phyloP scores from a whole-genome alignment of 129 eudicot species.

The Arctium lappa region DNA sequence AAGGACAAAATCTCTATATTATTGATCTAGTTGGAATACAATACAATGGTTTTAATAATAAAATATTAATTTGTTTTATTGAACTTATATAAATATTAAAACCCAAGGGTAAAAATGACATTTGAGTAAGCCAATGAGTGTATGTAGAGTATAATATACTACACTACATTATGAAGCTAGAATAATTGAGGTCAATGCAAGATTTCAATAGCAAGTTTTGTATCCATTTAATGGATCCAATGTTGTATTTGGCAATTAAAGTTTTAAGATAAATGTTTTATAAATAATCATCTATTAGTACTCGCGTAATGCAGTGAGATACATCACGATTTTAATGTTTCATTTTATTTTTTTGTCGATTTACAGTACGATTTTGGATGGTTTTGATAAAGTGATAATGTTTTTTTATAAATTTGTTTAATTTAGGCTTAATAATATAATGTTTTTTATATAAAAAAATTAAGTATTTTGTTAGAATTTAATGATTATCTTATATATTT shows the following conservation, averaged over 20 bases:
- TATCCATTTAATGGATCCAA: slow-evolving; percentile 20
- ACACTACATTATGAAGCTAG: slow-evolving; percentile 19
- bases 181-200: slow-evolving; percentile 19
- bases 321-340: too few species aligned
- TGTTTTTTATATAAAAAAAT: too few species aligned
- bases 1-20: background rate
- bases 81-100: background rate
- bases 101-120: slow-evolving; percentile 20
- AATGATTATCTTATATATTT: too few species aligned
- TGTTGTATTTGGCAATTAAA: slow-evolving; percentile 5
- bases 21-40: background rate
- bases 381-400: too few species aligned
- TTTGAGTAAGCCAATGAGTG: slow-evolving; percentile 2
- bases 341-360: too few species aligned
- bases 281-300: background rate
- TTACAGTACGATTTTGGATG: too few species aligned
- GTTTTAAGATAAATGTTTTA: background rate
- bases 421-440: too few species aligned
- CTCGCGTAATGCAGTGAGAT: too few species aligned
- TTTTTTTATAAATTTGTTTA: too few species aligned
- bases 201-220: slow-evolving; percentile 16
- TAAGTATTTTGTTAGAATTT: too few species aligned
- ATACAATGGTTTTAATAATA: background rate
- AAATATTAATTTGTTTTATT: background rate
- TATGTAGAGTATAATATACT: slow-evolving; percentile 33